Conservation (phyloP, 345 rosid genomes). For the Reutealis trisperma region DNA sequence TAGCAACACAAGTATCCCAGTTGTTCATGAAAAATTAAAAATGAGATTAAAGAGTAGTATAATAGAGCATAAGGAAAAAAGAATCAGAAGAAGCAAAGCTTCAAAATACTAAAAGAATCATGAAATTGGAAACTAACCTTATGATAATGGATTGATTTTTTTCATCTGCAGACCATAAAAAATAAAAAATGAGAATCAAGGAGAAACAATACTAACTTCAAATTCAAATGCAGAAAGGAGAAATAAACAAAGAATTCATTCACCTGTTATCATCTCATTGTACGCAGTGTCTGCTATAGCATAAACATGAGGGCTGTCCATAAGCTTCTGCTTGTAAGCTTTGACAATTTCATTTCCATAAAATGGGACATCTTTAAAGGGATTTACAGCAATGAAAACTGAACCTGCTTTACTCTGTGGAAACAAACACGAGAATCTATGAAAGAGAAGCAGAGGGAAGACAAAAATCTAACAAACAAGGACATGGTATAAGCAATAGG, state of each 20-base stretch:
- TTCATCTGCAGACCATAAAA: constrained; percentile 57
- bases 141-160: constrained; percentile 87
- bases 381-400: constrained; percentile 84
- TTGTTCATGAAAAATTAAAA: constrained; percentile 2
- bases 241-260: constrained; percentile 19
- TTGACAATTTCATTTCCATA: constrained; percentile 60
- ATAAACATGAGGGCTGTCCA: constrained; percentile 78
- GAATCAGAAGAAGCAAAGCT: background rate
- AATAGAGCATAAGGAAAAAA: background rate
- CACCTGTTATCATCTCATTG: constrained; percentile 93
- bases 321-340: constrained; percentile 61
- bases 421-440: constrained; percentile 22
- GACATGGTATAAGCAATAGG: constrained; percentile 6
- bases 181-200: background rate
- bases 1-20: constrained; percentile 4
- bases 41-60: constrained; percentile 7
- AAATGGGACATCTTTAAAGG: constrained; percentile 65
- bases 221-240: constrained; percentile 23
- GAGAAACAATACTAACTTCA: constrained; percentile 19
- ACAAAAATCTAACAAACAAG: constrained; percentile 8
- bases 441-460: constrained; percentile 19
- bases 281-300: constrained; percentile 81
- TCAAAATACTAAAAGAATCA: background rate
- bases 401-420: constrained; percentile 92
- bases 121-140: constrained; percentile 58